Conservation (phyloP, 140 eudicot genomes). For the Anethum foeniculum region DNA sequence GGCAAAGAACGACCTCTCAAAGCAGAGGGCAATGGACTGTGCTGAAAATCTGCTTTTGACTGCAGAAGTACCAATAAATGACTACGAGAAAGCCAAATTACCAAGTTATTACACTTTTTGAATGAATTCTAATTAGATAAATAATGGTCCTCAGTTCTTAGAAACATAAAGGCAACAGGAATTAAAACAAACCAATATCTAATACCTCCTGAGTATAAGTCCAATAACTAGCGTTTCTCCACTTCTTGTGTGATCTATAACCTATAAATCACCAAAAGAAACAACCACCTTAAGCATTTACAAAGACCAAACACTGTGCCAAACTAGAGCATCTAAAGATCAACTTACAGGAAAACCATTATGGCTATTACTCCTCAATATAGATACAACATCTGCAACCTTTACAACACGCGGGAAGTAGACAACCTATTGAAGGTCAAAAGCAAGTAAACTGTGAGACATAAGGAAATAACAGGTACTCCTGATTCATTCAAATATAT, state of each 20-base stretch:
- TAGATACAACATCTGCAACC: constrained; percentile 59
- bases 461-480: background rate
- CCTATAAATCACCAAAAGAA: constrained; percentile 40
- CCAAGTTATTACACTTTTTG: background rate
- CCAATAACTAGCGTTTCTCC: constrained; percentile 95
- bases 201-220: constrained; percentile 74
- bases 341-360: constrained; percentile 91
- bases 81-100: constrained; percentile 39
- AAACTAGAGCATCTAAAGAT: background rate
- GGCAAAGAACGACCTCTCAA: constrained; percentile 76
- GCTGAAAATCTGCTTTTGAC: constrained; percentile 95
- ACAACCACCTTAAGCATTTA: background rate
- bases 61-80: constrained; percentile 89
- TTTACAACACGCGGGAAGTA: constrained; percentile 73
- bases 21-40: constrained; percentile 83
- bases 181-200: background rate
- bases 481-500: background rate
- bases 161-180: constrained; percentile 1
- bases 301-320: background rate
- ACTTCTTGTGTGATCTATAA: constrained; percentile 73
- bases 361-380: constrained; percentile 67
- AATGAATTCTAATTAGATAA: background rate
- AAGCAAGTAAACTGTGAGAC: constrained; percentile 16
- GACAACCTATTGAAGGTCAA: constrained; percentile 44
- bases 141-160: background rate